phyloP scores from a whole-genome alignment of 805 yeast species.

The Lipomyces chichibuensis region DNA sequence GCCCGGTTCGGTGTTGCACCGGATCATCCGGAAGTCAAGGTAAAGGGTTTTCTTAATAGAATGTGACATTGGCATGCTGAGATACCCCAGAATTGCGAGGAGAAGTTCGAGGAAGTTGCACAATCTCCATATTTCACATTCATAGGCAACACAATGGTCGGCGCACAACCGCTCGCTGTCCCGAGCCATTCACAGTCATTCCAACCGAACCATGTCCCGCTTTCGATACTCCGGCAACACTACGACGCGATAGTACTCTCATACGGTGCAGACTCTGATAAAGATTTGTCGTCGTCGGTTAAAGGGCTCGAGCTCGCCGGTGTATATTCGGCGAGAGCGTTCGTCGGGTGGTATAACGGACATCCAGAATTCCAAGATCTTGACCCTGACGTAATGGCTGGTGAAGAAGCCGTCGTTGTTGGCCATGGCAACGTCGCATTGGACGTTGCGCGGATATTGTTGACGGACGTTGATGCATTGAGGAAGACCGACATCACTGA shows the following conservation, averaged over 20 bases:
- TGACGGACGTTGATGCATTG: conserved; percentile 65
- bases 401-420: conserved; percentile 72
- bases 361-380: conserved; percentile 62
- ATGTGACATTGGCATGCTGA: background rate
- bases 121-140: conserved; percentile 53
- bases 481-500: conserved; percentile 70
- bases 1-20: conserved; percentile 98
- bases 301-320: conserved; percentile 64
- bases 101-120: conserved; percentile 64
- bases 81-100: conserved; percentile 51
- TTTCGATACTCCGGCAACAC: conserved; percentile 54
- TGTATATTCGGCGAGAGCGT: conserved; percentile 76
- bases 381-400: conserved; percentile 62
- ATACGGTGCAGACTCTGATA: conserved; percentile 73
- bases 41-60: conserved; percentile 1
- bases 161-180: conserved; percentile 42
- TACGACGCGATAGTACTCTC: conserved; percentile 79
- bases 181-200: background rate
- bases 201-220: conserved; percentile 50
- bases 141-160: conserved; percentile 73
- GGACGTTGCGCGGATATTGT: conserved; percentile 80
- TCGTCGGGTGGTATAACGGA: conserved; percentile 97
- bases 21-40: conserved; percentile 94
- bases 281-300: conserved; percentile 51
- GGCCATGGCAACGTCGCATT: conserved; percentile 98